Conservation (phyloP, 306 rosid species). For the Acacia crassicarpa region DNA sequence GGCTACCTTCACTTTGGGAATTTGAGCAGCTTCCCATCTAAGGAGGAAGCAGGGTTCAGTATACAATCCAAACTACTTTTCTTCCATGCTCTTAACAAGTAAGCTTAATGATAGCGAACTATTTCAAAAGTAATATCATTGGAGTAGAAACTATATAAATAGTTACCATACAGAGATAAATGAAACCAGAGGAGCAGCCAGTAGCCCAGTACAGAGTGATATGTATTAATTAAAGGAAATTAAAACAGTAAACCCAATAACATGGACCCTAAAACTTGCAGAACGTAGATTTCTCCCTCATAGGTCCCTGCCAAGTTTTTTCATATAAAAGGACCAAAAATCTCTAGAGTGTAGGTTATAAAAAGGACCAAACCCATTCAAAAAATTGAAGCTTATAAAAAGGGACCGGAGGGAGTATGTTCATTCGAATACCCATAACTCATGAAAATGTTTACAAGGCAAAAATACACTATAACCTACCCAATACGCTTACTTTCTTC, state of each 20-base stretch:
- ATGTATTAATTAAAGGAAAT: not conserved
- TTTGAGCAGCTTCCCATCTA: slow-evolving; percentile 90
- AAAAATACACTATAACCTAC: not conserved
- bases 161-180: not conserved
- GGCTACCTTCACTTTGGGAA: slow-evolving; percentile 85
- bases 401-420: too few relatives aligned
- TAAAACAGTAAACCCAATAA: not conserved
- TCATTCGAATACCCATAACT: not conserved
- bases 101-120: not conserved
- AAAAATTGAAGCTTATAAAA: too few relatives aligned
- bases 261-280: not conserved
- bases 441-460: not conserved
- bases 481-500: not conserved
- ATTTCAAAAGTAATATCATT: not conserved
- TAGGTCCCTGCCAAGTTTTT: not conserved
- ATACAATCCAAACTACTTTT: slow-evolving; percentile 16
- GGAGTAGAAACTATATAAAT: not conserved
- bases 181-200: not conserved
- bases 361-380: too few relatives aligned
- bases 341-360: too few relatives aligned
- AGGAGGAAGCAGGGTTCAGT: slow-evolving; percentile 2
- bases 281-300: not conserved
- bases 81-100: not conserved
- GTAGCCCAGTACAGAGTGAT: not conserved
- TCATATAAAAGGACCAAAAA: too few relatives aligned